These are phyloP conservation scores for Serendipita sp. DNA, from an alignment of 768 basidiomycete genomes.

Conservation along the genomic window DNA sequence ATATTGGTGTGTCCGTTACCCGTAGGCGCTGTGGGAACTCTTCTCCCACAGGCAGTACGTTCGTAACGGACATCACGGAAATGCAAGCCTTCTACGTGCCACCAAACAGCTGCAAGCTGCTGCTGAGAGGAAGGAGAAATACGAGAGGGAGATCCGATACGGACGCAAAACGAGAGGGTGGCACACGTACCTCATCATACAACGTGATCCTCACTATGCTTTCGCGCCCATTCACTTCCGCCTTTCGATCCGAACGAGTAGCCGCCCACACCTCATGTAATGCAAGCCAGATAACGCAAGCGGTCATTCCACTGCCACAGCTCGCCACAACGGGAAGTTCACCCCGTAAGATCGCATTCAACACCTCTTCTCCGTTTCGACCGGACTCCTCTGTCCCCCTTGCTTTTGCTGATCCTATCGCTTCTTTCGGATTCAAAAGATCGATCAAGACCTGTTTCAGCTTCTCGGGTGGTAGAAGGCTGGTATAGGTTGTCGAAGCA, in stretches of 20 bases:
- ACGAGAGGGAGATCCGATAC: too few relatives aligned
- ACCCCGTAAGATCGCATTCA: conserved; percentile 42
- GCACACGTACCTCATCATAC: conserved; percentile 74
- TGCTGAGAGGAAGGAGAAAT: too few relatives aligned
- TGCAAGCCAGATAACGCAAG: conserved; percentile 86
- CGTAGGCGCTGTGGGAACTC: too few relatives aligned
- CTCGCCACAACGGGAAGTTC: conserved; percentile 48
- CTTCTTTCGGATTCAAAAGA: conserved; percentile 36
- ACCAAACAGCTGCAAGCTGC: too few relatives aligned
- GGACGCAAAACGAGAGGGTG: background rate
- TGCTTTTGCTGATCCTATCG: background rate
- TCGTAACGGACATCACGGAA: too few relatives aligned
- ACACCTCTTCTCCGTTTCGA: conserved; percentile 25
- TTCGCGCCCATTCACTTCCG: conserved; percentile 23
- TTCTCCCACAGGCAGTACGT: too few relatives aligned
- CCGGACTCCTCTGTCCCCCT: background rate
- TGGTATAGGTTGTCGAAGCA: conserved; percentile 32
- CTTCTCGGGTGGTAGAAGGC: conserved; percentile 39
- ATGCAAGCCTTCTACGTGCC: too few relatives aligned
- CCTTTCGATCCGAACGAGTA: too few relatives aligned
- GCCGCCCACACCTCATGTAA: conserved; percentile 31
- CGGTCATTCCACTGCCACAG: conserved; percentile 99
- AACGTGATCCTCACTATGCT: conserved; percentile 31
- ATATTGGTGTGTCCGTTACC: too few relatives aligned
- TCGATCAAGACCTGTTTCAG: conserved; percentile 44